These are phyloP conservation scores for Parmelia sp. DNA, from an alignment of 495 filamentous ascomycete species.

Conservation along the genomic window DNA sequence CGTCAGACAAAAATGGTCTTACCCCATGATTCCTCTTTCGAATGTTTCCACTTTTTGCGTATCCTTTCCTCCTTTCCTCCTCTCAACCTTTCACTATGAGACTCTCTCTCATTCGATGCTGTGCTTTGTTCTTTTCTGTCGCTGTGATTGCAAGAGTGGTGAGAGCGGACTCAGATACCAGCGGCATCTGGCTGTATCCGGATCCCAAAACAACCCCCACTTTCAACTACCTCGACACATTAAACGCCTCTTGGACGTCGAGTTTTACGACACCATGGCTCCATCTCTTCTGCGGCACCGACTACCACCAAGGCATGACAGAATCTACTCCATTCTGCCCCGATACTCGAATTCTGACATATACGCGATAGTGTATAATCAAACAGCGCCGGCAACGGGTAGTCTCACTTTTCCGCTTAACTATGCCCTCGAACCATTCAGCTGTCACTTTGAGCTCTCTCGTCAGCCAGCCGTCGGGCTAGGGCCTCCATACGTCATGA, in stretches of 20 bases:
- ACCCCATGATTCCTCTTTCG: too few species aligned
- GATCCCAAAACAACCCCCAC: neutral
- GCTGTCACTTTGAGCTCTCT: conserved; percentile 8
- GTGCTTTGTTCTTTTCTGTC: neutral
- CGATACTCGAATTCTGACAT: neutral
- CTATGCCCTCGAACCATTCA: conserved; percentile 3
- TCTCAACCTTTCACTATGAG: neutral
- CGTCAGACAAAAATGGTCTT: too few species aligned
- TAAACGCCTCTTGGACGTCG: neutral
- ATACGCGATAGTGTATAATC: neutral
- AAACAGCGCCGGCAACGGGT: conserved; percentile 1
- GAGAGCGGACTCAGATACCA: neutral
- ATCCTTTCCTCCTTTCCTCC: neutral
- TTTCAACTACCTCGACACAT: neutral
- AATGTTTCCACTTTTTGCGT: too few species aligned
- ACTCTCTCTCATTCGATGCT: neutral
- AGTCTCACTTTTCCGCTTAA: conserved; percentile 2
- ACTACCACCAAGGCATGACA: neutral
- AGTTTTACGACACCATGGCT: conserved; percentile 1
- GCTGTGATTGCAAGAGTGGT: neutral
- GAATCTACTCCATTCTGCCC: neutral
- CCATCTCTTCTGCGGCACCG: neutral
- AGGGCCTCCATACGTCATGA: neutral
- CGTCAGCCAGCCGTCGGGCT: neutral
- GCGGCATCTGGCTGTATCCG: conserved; percentile 3